phyloP scores from a whole-genome alignment of 441 rosid genomes.

The Aquilaria agallochum region DNA sequence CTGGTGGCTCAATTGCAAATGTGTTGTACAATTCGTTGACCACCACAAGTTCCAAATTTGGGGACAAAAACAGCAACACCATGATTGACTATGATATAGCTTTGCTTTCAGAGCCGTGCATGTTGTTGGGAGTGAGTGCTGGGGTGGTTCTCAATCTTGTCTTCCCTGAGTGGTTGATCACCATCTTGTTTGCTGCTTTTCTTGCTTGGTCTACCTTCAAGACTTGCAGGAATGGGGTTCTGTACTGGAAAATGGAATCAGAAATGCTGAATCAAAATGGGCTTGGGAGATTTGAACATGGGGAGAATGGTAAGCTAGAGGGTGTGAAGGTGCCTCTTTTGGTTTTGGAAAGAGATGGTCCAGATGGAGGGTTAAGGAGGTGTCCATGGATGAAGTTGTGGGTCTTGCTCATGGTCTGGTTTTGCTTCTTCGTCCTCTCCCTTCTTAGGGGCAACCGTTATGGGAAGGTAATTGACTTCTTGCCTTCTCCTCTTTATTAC shows the following conservation, averaged over 20 bases:
- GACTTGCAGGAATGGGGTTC: constrained; percentile 63
- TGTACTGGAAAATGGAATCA: constrained; percentile 63
- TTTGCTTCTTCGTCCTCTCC: constrained; percentile 59
- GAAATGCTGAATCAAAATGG: constrained; percentile 24
- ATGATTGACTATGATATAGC: constrained; percentile 74
- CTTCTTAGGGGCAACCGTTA: constrained; percentile 66
- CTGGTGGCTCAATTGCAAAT: constrained; percentile 88
- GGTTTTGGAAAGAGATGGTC: constrained; percentile 16
- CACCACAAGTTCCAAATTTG: constrained; percentile 31
- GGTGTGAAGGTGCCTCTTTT: constrained; percentile 39
- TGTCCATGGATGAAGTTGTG: constrained; percentile 75
- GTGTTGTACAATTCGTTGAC: constrained; percentile 46
- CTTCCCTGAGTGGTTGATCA: constrained; percentile 89
- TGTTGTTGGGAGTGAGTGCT: constrained; percentile 81
- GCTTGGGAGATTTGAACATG: constrained; percentile 33
- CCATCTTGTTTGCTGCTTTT: constrained; percentile 58
- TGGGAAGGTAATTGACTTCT: constrained; percentile 44
- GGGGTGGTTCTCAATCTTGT: constrained; percentile 78
- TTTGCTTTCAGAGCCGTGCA: constrained; percentile 73
- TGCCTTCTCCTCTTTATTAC: neutral
- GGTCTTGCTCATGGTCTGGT: constrained; percentile 62
- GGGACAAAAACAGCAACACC: constrained; percentile 34
- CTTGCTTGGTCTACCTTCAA: constrained; percentile 80
- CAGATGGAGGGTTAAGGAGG: constrained; percentile 9
- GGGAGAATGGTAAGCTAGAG: constrained; percentile 23